Base-by-base conservation (phyloP, 2,329 filamentous ascomycete species). In the Xylariaceae sp. region DNA sequence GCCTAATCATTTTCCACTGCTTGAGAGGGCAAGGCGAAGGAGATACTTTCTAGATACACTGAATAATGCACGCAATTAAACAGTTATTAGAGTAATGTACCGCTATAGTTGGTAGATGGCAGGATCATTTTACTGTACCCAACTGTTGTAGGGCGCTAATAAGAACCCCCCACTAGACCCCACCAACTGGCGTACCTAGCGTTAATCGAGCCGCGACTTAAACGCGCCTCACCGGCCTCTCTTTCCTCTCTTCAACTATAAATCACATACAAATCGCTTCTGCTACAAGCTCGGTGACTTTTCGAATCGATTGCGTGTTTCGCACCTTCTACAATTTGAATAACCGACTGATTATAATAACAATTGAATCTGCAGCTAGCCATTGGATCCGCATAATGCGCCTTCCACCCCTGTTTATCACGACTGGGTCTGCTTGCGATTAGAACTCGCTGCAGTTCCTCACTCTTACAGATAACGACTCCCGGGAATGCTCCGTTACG, bases 371-470 rank as follows among this genome's bases (percentile, higher is more conserved):
- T n/a, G n/a, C n/a, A n/a, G n/a, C n/a, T n/a, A n/a, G n/a, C n/a
- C n/a, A 2, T 27, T 26, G 32, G 21, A 23, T 13, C 36, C 43
- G 49, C 59, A 60, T 58, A 51, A 65, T 64, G 64, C 62, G 64
- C 44, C 36, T 53, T 57, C 53, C 50, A 42, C 47, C 49, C 23
- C 53, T 60, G 50, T 58, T 58, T 45, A 32, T 57, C 18, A 57
- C 55, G 36, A 52, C 53, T 24, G 45, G 52, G 26, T 57, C 56
- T 42, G 46, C 48, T 59, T 58, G 56, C 56, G 51, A 62, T 24
- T 67, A 62, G 57, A 61, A 37, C 35, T 49, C 55, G 59, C 54
- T 51, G 26, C 59, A 47, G 57, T 55, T 50, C 46, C 48, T 57
- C 39, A 44, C 50, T 33, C 36, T 49, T 50, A 45, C 50, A 15